A percentile compares a stretch with the other conserved stretches of the same genome.
These are phyloP conservation scores for Gypsophila paniculata DNA, from an alignment of 179 eudicot genomes.

Conservation along the genomic window DNA sequence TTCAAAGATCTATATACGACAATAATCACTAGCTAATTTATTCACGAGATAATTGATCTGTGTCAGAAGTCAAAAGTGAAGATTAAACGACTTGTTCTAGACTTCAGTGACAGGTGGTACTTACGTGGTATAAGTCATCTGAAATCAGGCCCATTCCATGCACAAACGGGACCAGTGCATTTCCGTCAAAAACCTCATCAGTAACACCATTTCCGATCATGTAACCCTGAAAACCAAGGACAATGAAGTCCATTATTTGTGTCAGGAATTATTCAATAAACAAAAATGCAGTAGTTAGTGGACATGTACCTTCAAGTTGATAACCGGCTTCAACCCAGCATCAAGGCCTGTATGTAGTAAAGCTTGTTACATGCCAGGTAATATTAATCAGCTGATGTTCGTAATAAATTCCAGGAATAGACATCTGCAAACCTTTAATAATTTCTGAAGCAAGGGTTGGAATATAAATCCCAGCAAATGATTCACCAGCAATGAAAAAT, in stretches of 20 bases:
- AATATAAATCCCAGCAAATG: conserved; percentile 89
- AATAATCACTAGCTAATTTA: not conserved
- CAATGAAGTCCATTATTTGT: not conserved
- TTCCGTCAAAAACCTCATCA: conserved; percentile 70
- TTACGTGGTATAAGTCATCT: conserved; percentile 61
- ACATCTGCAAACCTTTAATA: conserved; percentile 50
- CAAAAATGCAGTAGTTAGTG: not conserved
- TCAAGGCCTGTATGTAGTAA: conserved; percentile 51
- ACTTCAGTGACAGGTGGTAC: conserved; percentile 3
- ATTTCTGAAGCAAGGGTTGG: conserved; percentile 87
- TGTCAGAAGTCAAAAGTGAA: not conserved
- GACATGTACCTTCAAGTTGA: conserved; percentile 65
- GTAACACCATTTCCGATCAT: conserved; percentile 92
- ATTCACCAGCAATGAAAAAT: conserved; percentile 77
- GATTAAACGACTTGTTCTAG: not conserved
- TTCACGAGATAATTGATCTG: not conserved
- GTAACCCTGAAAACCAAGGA: conserved; percentile 56
- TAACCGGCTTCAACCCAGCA: conserved; percentile 60
- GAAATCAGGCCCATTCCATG: conserved; percentile 98
- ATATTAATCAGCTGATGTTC: not conserved
- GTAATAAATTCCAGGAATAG: not conserved
- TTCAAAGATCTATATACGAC: not conserved
- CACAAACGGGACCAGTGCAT: conserved; percentile 83
- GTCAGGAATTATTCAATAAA: not conserved
- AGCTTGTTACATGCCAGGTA: not conserved